Base-by-base conservation (phyloP, 768 basidiomycete species). In the Panaeolus papilionaceus region DNA sequence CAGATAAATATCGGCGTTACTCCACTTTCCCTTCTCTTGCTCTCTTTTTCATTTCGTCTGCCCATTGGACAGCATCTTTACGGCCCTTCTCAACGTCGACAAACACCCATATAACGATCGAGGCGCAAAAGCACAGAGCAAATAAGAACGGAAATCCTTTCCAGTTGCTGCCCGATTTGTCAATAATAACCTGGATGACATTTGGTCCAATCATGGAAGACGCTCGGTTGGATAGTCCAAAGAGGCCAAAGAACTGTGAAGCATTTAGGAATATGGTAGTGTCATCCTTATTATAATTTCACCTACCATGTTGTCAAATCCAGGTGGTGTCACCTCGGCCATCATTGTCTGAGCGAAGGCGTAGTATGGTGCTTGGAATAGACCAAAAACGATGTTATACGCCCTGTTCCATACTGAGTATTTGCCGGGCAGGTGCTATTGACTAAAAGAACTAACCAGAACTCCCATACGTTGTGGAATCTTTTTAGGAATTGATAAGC, bases 171-270 rank as follows among this genome's bases (percentile, higher is more conserved):
- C 89, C 89, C 2, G 88, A 83, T 62, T 79, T 80, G 77, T 93
- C 82, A 67, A 95, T 94, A 74, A 94, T 93, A 2, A 88, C 92
- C 74, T 94, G 92, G 44, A 94, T 89, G 9, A 94, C 92, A 69
- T 92, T 94, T 0, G 93, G 93, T 0, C 93, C 94, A 51, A 95
- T 88, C 86, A 94, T 92, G 2, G 90, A 92, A n/a, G 92, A 93
- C 0, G 92, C 92, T 11, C 92, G 87, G 76, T 93, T 93, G 2
- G 91, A 93, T 28, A 95, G 85, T 8, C 92, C 92, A 71, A 92
- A 95, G 26, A 96, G 84, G 2, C 94, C 92, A 76, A 95, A 96
- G 79, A 95, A 95, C 89, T 93, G 72, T 8, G 69, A 62, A 8
- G 38, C 9, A 51, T 20, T 11, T 61, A 28, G 49, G 33, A 14